A percentile compares a stretch with the other conserved stretches of the same genome.
These are phyloP conservation scores for Saccharum hybrid DNA, from an alignment of 202 grass and related monocot species.

Conservation along the genomic window DNA sequence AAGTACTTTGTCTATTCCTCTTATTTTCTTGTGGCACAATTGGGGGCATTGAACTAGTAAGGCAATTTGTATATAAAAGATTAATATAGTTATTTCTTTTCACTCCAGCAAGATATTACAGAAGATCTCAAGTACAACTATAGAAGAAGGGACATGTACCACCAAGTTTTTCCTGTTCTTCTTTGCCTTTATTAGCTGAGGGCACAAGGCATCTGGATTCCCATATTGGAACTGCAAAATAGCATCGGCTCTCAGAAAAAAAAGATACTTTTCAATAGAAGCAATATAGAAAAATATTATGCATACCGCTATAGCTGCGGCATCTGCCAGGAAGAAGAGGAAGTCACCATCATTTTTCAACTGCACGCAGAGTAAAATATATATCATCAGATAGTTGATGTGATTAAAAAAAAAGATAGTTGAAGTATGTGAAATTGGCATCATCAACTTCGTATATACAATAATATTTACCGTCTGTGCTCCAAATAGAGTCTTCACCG, in stretches of 20 bases:
- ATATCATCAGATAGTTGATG: slow-evolving; percentile 11
- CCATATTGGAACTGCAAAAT: slow-evolving; percentile 91
- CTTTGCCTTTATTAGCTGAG: slow-evolving; percentile 76
- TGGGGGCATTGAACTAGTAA: not conserved
- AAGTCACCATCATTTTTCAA: slow-evolving; percentile 89
- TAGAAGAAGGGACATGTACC: slow-evolving; percentile 47
- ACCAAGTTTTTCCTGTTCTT: slow-evolving; percentile 63
- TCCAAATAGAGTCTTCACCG: slow-evolving; percentile 72
- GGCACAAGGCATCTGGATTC: slow-evolving; percentile 74
- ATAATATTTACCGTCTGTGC: slow-evolving; percentile 58
- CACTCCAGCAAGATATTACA: not conserved
- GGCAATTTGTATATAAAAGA: not conserved
- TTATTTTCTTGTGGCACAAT: not conserved
- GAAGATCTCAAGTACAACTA: slow-evolving; percentile 3
- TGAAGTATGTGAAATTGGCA: not conserved
- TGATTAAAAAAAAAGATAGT: too few species aligned
- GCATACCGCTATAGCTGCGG: slow-evolving; percentile 61
- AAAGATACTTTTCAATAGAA: slow-evolving; percentile 12
- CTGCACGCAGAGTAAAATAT: slow-evolving; percentile 44
- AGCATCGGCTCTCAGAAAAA: slow-evolving; percentile 9
- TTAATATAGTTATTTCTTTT: slow-evolving; percentile 11
- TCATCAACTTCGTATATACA: not conserved
- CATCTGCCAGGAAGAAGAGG: slow-evolving; percentile 86
- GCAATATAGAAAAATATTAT: slow-evolving; percentile 15
- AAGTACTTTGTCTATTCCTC: not conserved